Evolutionary conservation across 2,329 filamentous ascomycete species (phyloP), one percentile per base, ranked within the genome.

Genomic region (Microcera coccophila): DNA sequence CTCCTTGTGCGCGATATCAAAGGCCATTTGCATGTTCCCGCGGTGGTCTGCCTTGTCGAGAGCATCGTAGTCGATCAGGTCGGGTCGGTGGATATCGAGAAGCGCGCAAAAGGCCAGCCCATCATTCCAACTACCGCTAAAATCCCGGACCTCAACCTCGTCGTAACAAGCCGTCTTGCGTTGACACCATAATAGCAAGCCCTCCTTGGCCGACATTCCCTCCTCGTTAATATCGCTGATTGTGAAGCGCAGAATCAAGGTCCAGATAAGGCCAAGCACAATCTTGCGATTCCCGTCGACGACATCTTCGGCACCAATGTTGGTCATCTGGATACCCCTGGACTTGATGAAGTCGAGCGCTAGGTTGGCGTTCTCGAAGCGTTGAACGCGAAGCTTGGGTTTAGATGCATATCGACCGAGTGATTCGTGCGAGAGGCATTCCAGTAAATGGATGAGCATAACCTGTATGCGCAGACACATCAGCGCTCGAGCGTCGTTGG

Each of bases 201-300:
- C 93, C 65, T 97, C 93, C 68, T 97, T 96, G 45, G 93, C 93
- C 39, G 91, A 96, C 81, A 97, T 85, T 53, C 93, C 93, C 74
- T 96, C 93, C 66, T 91, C 86, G 64, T 94, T 97, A 72, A 98
- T 98, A 67, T 98, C 93, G 65, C 85, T 96, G 64, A 98, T 98
- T 55, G 93, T 98, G 67, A 98, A 98, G 38, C 93, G 81, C 54
- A 96, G 74, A 84, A 98, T 98, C 50, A 98, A 76, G 5, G 90
- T 98, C 93, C 93, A 98, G 68, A 98, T 96, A 57, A 98, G 75
- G 21, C 93, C 93, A 21, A 98, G 76, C 47, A 97, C 95, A 61
- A 98, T 96, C 75, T 97, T 98, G 56, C 87, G 81, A 67, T 97
- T 98, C 26, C 93, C 93, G 66, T 98, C 91, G 21, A 98, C 93